These are phyloP conservation scores for Chloropicon primus DNA, from an alignment of 139 green algal genomes.

Conservation along the genomic window DNA sequence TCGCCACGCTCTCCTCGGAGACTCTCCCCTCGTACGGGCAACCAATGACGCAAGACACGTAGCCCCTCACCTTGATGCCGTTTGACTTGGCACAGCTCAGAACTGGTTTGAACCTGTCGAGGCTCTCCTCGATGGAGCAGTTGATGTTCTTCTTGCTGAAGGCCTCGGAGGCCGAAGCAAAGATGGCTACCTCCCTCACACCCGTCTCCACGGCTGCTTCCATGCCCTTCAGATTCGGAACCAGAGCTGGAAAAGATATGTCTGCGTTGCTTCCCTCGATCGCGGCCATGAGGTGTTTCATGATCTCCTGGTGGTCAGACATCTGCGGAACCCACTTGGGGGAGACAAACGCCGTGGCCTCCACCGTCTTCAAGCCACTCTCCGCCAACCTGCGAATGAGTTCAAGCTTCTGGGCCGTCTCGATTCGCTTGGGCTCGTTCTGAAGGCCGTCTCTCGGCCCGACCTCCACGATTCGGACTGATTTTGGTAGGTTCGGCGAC, in stretches of 20 bases:
- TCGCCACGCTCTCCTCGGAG: conserved; percentile 35
- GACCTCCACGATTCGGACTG: conserved; percentile 55
- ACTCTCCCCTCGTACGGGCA: conserved; percentile 61
- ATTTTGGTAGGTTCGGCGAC: neutral
- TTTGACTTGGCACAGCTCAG: conserved; percentile 28
- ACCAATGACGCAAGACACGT: conserved; percentile 64
- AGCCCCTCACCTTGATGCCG: conserved; percentile 48
- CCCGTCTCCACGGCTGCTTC: conserved; percentile 54
- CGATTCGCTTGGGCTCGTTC: conserved; percentile 48
- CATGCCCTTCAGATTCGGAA: conserved; percentile 45
- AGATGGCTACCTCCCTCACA: conserved; percentile 75
- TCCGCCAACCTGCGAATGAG: conserved; percentile 50
- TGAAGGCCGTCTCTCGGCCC: conserved; percentile 75
- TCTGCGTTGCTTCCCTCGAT: conserved; percentile 26
- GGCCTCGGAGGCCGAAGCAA: conserved; percentile 29
- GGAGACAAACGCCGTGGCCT: conserved; percentile 67
- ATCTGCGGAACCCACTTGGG: conserved; percentile 85
- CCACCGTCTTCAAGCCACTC: conserved; percentile 48
- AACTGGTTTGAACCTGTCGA: conserved; percentile 51
- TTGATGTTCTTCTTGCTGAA: conserved; percentile 84
- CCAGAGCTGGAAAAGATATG: conserved; percentile 1
- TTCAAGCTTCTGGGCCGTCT: conserved; percentile 33
- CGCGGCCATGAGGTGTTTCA: conserved; percentile 36
- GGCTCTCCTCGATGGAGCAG: conserved; percentile 51
- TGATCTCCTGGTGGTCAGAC: conserved; percentile 59